Base-by-base conservation (phyloP, 257 asterid species). In the Penstemon eatonii region DNA sequence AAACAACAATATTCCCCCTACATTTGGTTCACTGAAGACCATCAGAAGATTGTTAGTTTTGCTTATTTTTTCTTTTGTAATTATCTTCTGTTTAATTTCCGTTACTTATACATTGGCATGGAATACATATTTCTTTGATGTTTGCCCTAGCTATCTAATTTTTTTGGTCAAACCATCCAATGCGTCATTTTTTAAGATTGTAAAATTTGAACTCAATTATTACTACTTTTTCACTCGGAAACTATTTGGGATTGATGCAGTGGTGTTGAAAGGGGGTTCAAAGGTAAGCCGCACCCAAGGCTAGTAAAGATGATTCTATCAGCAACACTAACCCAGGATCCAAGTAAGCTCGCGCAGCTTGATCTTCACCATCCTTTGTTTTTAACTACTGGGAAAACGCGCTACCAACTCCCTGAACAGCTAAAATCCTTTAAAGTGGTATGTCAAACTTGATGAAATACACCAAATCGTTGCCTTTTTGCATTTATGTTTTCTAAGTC, bases 291-390 rank as follows among this genome's bases (percentile, higher is more conserved):
- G 13, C 76, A 68, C 60, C 97, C 97, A 61, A 86, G 97, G 83
- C 90, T 90, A 50, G 80, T 68, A 72, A 92, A 90, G 89, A 87
- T 92, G 91, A 85, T 88, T 74, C 79, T 88, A 68, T 92, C 98
- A 45, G 98, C 97, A 67, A 92, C 98, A 71, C 78, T 90, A 77
- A 92, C 98, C n/a, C 97, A 84, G 72, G 97, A 88, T 76, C 98
- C 98, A 6, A 84, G 97, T 76, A 90, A 92, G 83, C 93, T 92
- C 51, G 86, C 89, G 0, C 95, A 86, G 83, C 98, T 92, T 72
- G 87, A 84, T 73, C 83, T 92, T 73, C 95, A 88, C 79, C 93
- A 86, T 74, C 97, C 98, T 45, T 73, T 92, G 85, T 81, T 90
- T 80, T 74, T 92, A 78, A 92, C 89, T 2, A 75, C 89, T 52